Evolutionary conservation across 345 rosid genomes (phyloP).

Genomic region (Rhodamnia rubescens): DNA sequence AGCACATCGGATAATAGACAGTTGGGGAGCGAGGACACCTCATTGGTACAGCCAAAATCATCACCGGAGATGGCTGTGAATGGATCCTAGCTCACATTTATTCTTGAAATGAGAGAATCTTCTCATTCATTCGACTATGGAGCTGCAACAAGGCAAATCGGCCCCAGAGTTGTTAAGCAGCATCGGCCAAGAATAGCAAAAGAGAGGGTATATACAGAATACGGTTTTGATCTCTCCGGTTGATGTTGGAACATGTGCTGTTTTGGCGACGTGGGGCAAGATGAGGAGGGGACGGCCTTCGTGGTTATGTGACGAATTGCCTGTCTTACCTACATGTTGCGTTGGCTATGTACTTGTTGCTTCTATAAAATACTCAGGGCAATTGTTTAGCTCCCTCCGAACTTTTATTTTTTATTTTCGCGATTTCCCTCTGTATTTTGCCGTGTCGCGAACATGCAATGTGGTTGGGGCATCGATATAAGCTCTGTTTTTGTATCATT

Average conservation of each 20-base stretch:
- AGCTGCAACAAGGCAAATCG: neutral
- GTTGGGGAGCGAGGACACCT: constrained; percentile 50
- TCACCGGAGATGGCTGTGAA: constrained; percentile 91
- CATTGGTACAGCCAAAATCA: constrained; percentile 55
- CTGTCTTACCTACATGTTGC: constrained; percentile 10
- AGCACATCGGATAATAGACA: constrained; percentile 38
- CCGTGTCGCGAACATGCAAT: neutral
- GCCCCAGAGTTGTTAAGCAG: neutral
- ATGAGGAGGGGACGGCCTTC: neutral
- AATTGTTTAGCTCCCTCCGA: neutral
- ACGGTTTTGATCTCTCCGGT: neutral
- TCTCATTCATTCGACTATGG: neutral
- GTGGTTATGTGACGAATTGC: neutral
- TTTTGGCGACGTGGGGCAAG: neutral
- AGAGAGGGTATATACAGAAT: neutral
- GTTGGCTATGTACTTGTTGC: constrained; percentile 9
- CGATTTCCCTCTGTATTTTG: neutral
- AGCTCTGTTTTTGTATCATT: neutral
- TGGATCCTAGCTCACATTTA: constrained; percentile 41
- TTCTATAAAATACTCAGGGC: constrained; percentile 16
- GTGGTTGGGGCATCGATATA: neutral
- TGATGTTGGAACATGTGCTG: neutral
- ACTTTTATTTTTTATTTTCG: neutral
- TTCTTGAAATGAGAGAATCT: neutral
- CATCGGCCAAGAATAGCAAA: neutral